Evolutionary conservation across 768 basidiomycete genomes (phyloP).

Genomic region (Rickenella mellea): DNA sequence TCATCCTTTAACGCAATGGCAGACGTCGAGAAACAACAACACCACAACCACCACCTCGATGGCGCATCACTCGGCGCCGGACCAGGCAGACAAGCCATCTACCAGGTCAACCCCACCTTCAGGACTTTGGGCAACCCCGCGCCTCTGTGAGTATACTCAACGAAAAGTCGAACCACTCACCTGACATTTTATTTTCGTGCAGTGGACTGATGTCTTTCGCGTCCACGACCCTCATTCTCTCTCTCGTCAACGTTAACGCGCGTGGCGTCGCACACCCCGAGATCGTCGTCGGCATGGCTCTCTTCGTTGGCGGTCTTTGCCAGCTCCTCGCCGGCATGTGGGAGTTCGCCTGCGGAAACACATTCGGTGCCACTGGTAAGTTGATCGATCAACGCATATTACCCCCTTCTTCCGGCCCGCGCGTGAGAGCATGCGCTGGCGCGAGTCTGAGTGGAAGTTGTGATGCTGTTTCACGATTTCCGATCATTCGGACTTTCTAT

Average conservation of each 20-base stretch:
- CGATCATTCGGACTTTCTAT: no score
- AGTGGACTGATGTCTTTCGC: constrained; percentile 81
- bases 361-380: constrained; percentile 66
- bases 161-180: not conserved
- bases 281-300: constrained; percentile 77
- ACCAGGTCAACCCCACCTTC: not conserved
- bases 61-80: no score
- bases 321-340: constrained; percentile 89
- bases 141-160: not conserved
- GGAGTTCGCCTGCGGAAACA: constrained; percentile 66
- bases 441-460: no score
- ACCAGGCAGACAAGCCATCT: no score
- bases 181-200: constrained; percentile 2
- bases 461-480: no score
- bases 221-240: constrained; percentile 73
- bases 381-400: no score
- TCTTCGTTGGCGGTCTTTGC: constrained; percentile 75
- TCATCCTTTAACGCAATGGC: no score
- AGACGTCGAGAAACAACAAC: no score
- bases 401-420: no score
- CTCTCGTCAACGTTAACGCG: constrained; percentile 57
- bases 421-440: no score
- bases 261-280: constrained; percentile 51
- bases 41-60: no score
- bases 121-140: not conserved